Base-by-base conservation (phyloP, 2,329 filamentous ascomycete species). In the Periconia macrospinosa region DNA sequence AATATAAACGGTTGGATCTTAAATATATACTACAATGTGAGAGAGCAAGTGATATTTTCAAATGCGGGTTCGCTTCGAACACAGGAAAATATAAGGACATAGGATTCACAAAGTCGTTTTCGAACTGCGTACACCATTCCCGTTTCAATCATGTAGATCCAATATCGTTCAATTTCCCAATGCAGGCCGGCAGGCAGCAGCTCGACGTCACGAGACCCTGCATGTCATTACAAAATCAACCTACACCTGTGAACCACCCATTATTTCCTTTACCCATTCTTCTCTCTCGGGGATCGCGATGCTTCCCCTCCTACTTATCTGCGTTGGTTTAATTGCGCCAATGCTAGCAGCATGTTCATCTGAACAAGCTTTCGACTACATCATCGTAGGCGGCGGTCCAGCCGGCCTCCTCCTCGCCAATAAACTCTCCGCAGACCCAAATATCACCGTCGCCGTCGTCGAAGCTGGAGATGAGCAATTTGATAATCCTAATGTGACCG, bases 381-480 rank as follows among this genome's bases (percentile, higher is more conserved):
- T 73, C 47, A 67, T 73, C 44, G 56, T 73, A 1, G 71, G 71
- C 6, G 70, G 63, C 14, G 71, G 71, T 2, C 61, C 64, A 14
- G 68, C 68, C n/a, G 70, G 71, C 10, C 61, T 72, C n/a, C 46
- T 69, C 1, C 33, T 71, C 2, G 71, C 70, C 1, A 65, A 67
- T 40, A 63, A 61, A 17, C 56, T 72, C 17, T 65, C 68, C 10
- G 57, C 61, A 15, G 46, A 68, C 37, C 58, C 61, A 18, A 52
- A 49, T 14, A 48, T 55, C 11, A 60, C 56, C 1, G 64, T 74
- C 23, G 70, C 69, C 0, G 57, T 73, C 1, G 61, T 73, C 44
- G 70, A 74, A 61, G 71, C 70, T 8, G 71, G 72, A 37, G 67
- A 58, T 45, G 63, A 61, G 2, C 68, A 64, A 10, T 66, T 58